phyloP scores from a whole-genome alignment of 202 grass and related monocot genomes.

The Panicum hallii region DNA sequence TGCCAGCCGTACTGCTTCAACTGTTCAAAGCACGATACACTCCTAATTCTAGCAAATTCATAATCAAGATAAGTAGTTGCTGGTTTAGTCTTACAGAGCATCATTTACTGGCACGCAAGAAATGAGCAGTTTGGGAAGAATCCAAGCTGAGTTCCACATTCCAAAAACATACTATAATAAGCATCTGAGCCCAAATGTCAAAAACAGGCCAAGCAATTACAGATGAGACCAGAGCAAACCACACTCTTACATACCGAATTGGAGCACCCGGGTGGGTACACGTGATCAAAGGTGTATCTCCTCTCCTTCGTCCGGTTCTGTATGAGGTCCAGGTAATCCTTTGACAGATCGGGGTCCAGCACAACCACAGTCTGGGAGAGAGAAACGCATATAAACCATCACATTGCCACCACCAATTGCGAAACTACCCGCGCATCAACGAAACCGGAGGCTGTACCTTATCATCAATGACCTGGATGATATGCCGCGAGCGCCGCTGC shows the following conservation, averaged over 20 bases:
- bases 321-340: conserved; percentile 94
- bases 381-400: conserved; percentile 33
- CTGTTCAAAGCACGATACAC: conserved; percentile 24
- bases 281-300: conserved; percentile 96
- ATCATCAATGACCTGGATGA: conserved; percentile 91
- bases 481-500: conserved; percentile 69
- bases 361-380: conserved; percentile 80
- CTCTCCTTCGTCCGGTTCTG: conserved; percentile 97
- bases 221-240: conserved; percentile 1
- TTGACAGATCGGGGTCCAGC: conserved; percentile 95
- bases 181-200: background rate
- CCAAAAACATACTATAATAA: conserved; percentile 1
- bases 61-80: conserved; percentile 27
- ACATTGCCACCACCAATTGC: conserved; percentile 32
- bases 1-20: conserved; percentile 31
- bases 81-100: background rate
- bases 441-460: conserved; percentile 55
- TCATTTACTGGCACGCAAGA: conserved; percentile 25
- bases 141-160: conserved; percentile 1
- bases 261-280: conserved; percentile 78
- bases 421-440: background rate
- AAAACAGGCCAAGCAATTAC: conserved; percentile 27
- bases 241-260: conserved; percentile 68
- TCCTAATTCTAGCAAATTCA: conserved; percentile 23
- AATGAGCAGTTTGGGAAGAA: conserved; percentile 19